A percentile compares a stretch with the other conserved stretches of the same genome.
Evolutionary conservation across 495 filamentous ascomycete genomes (phyloP).

Genomic region (Annulohypoxylon stygium): DNA sequence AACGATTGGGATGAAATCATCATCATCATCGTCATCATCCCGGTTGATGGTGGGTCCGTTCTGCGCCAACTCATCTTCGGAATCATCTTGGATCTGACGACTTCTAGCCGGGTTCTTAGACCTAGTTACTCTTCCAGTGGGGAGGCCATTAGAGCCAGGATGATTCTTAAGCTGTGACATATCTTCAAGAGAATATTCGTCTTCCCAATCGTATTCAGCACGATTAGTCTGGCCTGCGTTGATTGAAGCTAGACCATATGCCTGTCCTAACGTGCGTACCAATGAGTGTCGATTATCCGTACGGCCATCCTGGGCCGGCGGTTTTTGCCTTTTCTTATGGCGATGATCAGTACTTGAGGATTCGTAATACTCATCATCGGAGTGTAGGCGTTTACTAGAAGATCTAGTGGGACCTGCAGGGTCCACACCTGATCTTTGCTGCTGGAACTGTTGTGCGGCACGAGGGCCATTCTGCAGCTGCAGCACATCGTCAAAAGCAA

Average conservation of each 20-base stretch:
- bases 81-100: slow-evolving; percentile 50
- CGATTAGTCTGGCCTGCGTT: slow-evolving; percentile 26
- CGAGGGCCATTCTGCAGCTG: slow-evolving; percentile 26
- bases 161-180: not conserved
- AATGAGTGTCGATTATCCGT: slow-evolving; percentile 45
- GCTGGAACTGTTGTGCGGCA: slow-evolving; percentile 22
- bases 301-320: slow-evolving; percentile 21
- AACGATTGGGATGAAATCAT: slow-evolving; percentile 49
- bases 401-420: not conserved
- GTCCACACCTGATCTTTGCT: not conserved
- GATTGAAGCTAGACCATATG: slow-evolving; percentile 31
- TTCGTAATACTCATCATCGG: slow-evolving; percentile 52
- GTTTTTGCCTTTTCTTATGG: slow-evolving; percentile 15
- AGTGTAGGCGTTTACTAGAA: slow-evolving; percentile 29
- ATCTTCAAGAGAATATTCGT: slow-evolving; percentile 2
- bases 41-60: slow-evolving; percentile 31
- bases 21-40: slow-evolving; percentile 45
- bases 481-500: slow-evolving; percentile 33
- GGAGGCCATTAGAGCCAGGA: not conserved
- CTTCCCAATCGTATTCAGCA: slow-evolving; percentile 18
- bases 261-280: slow-evolving; percentile 29
- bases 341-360: slow-evolving; percentile 40
- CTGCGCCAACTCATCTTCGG: slow-evolving; percentile 60
- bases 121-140: slow-evolving; percentile 30
- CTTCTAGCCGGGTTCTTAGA: slow-evolving; percentile 24